Percentiles rank a stretch among this genome's conserved stretches.
phyloP scores from a whole-genome alignment of 305 asterid species.

The Plantago lanceolata region DNA sequence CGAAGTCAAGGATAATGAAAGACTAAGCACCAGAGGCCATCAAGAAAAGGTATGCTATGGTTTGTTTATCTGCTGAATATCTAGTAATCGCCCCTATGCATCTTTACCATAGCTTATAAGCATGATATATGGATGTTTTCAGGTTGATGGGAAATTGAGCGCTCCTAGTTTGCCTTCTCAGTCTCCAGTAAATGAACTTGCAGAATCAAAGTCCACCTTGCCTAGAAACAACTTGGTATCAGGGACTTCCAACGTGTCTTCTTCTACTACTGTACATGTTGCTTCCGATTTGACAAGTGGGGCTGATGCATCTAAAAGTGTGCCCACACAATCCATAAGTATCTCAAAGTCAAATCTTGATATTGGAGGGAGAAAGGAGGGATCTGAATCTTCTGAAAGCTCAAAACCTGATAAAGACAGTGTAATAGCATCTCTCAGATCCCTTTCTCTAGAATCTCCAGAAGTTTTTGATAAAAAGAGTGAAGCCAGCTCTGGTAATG shows the following conservation, averaged over 20 bases:
- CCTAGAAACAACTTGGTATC: constrained; percentile 26
- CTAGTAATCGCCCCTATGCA: constrained; percentile 9
- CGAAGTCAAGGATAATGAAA: constrained; percentile 28
- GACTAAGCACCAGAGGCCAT: constrained; percentile 29
- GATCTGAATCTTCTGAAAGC: constrained; percentile 27
- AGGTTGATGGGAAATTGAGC: constrained; percentile 31
- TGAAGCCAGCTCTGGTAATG: constrained; percentile 30
- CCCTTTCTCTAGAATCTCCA: constrained; percentile 33
- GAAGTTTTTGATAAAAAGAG: constrained; percentile 19
- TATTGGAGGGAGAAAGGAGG: constrained; percentile 30
- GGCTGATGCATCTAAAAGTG: constrained; percentile 13
- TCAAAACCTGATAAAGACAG: constrained; percentile 16
- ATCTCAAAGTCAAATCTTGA: background rate
- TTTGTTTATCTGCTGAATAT: constrained; percentile 18
- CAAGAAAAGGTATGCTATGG: constrained; percentile 42
- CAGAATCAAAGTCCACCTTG: constrained; percentile 32
- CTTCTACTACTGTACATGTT: constrained; percentile 27
- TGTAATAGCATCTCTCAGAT: constrained; percentile 29
- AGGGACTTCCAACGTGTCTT: constrained; percentile 29
- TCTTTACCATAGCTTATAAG: constrained; percentile 22
- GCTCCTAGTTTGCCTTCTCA: constrained; percentile 35
- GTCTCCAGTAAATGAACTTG: constrained; percentile 27
- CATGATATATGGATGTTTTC: constrained; percentile 21
- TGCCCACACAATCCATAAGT: background rate
- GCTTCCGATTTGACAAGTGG: constrained; percentile 27